Base-by-base conservation (phyloP, 2,329 filamentous ascomycete species). In the Berkeleyomyces basicola region DNA sequence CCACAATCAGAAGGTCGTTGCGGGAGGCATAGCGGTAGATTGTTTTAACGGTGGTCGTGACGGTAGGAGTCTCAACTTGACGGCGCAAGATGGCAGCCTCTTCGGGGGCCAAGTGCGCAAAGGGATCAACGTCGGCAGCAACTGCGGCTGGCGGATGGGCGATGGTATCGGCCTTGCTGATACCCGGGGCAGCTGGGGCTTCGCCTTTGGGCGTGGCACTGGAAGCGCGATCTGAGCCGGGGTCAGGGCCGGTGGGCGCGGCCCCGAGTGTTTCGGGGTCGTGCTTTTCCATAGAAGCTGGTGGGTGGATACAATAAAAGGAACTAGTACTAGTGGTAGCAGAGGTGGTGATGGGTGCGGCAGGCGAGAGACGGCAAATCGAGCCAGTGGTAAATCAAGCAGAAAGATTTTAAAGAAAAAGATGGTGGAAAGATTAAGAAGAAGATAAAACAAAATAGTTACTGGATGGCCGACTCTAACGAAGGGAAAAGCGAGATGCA, bases 11-110 rank as follows among this genome's bases (percentile, higher is more conserved):
- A 14, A 85, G 69, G 69, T 91, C 87, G 66, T 77, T 79, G 58
- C 73, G 77, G 1, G 83, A 84, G 3, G 87, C 81, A 75, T 89
- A 91, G 66, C 87, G 82, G 71, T 82, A 90, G 23, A 90, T 76
- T 0, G 80, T 81, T 65, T 77, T 76, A 66, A 85, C 79, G n/a
- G 81, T 84, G 42, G 87, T 78, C 68, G 83, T 83, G 63, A 84
- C 76, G 9, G 80, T 76, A 40, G 84, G 84, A 0, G 83, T 83
- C 59, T 83, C 74, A 66, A 90, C 77, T 73, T 93, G 88, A 64
- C 76, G 77, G 70, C 79, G 83, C 65, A 93, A 74, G 61, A 92
- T 80, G 23, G 79, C 76, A 61, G 80, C 83, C 72, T 92, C 86
- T 64, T 85, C 70, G 7, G 79, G 72, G 1, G 86, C 81, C 3